These are phyloP conservation scores for Eucalyptus brandiana DNA, from an alignment of 345 rosid genomes.

Conservation along the genomic window DNA sequence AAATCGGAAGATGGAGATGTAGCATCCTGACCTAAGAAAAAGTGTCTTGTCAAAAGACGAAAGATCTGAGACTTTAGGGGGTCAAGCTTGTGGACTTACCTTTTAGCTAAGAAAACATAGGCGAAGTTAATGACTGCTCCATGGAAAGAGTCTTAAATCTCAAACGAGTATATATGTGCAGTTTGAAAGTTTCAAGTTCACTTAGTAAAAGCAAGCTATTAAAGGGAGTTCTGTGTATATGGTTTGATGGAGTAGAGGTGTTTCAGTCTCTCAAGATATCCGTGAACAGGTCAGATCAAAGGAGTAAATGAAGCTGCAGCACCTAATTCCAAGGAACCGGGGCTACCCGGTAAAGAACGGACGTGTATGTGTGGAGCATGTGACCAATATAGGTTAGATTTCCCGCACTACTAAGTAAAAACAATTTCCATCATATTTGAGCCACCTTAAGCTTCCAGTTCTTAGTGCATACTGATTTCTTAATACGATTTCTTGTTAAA, in stretches of 20 bases:
- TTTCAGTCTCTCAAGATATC: not conserved
- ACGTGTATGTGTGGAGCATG: not conserved
- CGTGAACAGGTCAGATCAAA: not conserved
- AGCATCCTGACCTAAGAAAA: not conserved
- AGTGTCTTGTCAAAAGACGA: not conserved
- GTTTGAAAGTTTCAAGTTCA: not conserved
- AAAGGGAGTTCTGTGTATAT: not conserved
- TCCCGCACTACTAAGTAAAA: not conserved
- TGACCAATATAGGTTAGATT: not conserved
- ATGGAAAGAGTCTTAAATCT: not conserved
- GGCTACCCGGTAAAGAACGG: not conserved
- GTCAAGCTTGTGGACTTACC: not conserved
- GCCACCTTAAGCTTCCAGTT: not conserved
- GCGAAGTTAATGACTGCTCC: not conserved
- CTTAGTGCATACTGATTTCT: not conserved
- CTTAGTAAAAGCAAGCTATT: not conserved
- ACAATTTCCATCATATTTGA: not conserved
- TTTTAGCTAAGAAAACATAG: not conserved
- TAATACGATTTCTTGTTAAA: not conserved
- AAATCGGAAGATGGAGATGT: not conserved
- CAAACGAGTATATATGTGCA: not conserved
- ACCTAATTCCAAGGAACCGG: not conserved
- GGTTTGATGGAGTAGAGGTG: not conserved
- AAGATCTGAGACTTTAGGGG: not conserved
- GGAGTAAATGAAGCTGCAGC: not conserved